Conservation (phyloP, 2,329 filamentous ascomycete genomes). For the Ophiocordyceps australis region DNA sequence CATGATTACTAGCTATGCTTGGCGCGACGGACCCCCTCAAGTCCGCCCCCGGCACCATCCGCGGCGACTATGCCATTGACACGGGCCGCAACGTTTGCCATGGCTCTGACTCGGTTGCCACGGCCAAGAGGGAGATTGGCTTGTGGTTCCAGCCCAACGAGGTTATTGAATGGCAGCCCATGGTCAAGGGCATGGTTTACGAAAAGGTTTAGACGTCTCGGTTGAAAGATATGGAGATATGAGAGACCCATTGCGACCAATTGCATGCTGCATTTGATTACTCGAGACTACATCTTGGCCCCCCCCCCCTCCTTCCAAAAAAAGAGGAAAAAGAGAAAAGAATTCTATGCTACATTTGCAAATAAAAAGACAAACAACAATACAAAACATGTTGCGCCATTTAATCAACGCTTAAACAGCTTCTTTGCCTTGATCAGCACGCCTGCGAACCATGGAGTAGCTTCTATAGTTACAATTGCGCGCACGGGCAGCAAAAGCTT, state of each 20-base stretch:
- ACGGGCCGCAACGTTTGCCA: conserved; percentile 97
- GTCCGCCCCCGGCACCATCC: conserved; percentile 93
- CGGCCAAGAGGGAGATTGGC: conserved; percentile 97
- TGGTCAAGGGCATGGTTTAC: conserved; percentile 81
- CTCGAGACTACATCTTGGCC: too few species aligned
- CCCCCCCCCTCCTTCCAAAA: too few species aligned
- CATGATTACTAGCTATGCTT: conserved; percentile 48
- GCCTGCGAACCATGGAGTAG: conserved; percentile 80
- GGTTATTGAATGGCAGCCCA: conserved; percentile 66
- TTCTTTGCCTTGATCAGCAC: conserved; percentile 37
- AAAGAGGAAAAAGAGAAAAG: too few species aligned
- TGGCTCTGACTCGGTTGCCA: conserved; percentile 97
- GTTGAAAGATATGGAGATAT: too few species aligned
- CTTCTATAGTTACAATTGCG: conserved; percentile 66
- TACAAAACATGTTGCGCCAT: background rate
- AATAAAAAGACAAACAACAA: background rate
- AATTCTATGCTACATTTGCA: background rate
- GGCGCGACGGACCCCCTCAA: conserved; percentile 97
- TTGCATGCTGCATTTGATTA: too few species aligned
- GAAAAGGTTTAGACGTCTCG: too few species aligned
- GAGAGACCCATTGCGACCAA: too few species aligned
- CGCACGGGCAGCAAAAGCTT: conserved; percentile 69
- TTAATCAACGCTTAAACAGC: conserved; percentile 9
- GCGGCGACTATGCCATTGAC: conserved; percentile 73
- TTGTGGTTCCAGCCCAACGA: conserved; percentile 94